Evolutionary conservation across 768 basidiomycete species (phyloP).

Genomic region (Termitomyces sp.): DNA sequence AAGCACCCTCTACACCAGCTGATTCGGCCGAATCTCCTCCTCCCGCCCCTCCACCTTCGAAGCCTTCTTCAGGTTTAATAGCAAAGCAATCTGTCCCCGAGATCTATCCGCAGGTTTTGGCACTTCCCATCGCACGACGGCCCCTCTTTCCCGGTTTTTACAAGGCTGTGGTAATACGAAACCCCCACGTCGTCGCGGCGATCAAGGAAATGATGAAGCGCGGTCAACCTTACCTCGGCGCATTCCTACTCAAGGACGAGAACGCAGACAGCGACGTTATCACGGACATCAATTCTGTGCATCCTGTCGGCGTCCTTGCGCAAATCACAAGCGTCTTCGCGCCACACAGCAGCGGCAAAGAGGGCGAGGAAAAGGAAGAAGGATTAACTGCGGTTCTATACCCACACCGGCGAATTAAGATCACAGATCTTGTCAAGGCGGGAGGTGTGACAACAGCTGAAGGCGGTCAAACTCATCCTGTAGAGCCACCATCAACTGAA

Average conservation of each 20-base stretch:
- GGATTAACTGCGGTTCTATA: slow-evolving; percentile 93
- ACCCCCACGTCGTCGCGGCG: slow-evolving; percentile 86
- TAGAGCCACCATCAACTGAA: slow-evolving; percentile 38
- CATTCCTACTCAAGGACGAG: slow-evolving; percentile 93
- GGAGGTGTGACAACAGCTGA: slow-evolving; percentile 38
- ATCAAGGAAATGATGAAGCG: slow-evolving; percentile 97
- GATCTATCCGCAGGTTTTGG: slow-evolving; percentile 88
- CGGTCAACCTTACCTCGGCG: slow-evolving; percentile 95
- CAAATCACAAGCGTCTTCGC: slow-evolving; percentile 94
- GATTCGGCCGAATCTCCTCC: slow-evolving; percentile 15
- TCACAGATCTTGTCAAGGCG: slow-evolving; percentile 80
- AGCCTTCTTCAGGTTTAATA: slow-evolving; percentile 44
- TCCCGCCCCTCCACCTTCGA: slow-evolving; percentile 10
- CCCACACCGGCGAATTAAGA: slow-evolving; percentile 85
- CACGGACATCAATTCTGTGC: slow-evolving; percentile 80
- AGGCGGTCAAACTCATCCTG: slow-evolving; percentile 38
- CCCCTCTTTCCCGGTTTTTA: slow-evolving; percentile 98
- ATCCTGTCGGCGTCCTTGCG: slow-evolving; percentile 92
- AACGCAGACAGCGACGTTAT: slow-evolving; percentile 91
- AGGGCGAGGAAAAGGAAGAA: slow-evolving; percentile 70
- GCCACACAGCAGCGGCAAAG: slow-evolving; percentile 35
- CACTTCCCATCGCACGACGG: slow-evolving; percentile 90
- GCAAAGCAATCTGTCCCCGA: slow-evolving; percentile 88
- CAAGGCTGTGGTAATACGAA: slow-evolving; percentile 92
- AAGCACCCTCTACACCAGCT: slow-evolving; percentile 16